Evolutionary conservation across 306 rosid genomes (phyloP).

Genomic region (Quercus engelmannii): DNA sequence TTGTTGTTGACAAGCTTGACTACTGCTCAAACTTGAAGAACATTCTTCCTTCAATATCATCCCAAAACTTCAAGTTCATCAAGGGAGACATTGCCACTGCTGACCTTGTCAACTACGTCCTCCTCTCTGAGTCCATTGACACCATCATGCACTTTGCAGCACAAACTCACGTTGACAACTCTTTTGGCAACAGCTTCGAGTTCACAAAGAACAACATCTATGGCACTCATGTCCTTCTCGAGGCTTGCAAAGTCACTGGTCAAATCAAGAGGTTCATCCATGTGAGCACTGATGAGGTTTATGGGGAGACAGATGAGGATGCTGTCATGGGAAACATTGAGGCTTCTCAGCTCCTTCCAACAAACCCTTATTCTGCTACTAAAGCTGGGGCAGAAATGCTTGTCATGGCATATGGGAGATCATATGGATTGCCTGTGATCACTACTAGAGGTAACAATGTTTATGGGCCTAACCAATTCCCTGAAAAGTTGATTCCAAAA

Average conservation of each 20-base stretch:
- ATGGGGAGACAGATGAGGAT: constrained; percentile 92
- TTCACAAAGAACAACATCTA: constrained; percentile 93
- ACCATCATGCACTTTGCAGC: constrained; percentile 96
- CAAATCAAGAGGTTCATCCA: constrained; percentile 88
- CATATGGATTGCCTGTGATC: constrained; percentile 83
- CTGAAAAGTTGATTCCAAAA: constrained; percentile 86
- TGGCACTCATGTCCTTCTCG: constrained; percentile 86
- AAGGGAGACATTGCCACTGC: constrained; percentile 94
- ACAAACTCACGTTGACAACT: constrained; percentile 93
- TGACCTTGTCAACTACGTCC: constrained; percentile 85
- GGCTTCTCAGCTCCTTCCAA: constrained; percentile 91
- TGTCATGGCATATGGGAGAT: constrained; percentile 92
- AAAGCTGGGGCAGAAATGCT: constrained; percentile 98
- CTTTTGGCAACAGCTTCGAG: constrained; percentile 89
- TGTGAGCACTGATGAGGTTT: constrained; percentile 94
- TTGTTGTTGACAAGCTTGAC: constrained; percentile 92
- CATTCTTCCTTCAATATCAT: constrained; percentile 68
- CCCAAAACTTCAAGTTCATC: constrained; percentile 82
- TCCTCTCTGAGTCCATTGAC: constrained; percentile 75
- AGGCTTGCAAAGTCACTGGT: constrained; percentile 92
- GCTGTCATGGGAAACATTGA: constrained; percentile 90
- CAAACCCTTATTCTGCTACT: constrained; percentile 91
- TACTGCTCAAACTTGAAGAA: constrained; percentile 86
- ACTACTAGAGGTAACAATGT: constrained; percentile 92
- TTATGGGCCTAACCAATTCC: constrained; percentile 88